Evolutionary conservation across 768 basidiomycete genomes (phyloP).

Genomic region (Mycena alexandri): DNA sequence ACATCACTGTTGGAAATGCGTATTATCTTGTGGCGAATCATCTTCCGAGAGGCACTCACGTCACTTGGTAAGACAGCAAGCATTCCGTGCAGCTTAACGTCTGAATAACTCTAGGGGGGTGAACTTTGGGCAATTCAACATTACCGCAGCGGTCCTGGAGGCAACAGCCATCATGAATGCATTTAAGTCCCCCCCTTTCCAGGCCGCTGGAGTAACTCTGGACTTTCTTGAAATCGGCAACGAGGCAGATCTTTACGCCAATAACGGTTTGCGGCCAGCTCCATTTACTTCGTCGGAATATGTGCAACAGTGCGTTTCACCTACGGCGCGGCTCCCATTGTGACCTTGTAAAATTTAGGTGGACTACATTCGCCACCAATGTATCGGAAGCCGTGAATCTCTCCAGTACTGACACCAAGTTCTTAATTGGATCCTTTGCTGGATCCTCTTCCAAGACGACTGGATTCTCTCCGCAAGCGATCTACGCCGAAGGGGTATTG

Average conservation of each 20-base stretch:
- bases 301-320: constrained; percentile 58
- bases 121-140: constrained; percentile 67
- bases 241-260: constrained; percentile 67
- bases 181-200: constrained; percentile 56
- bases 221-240: constrained; percentile 74
- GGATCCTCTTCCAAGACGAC: constrained; percentile 60
- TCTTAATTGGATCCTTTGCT: constrained; percentile 65
- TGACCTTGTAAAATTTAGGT: no score
- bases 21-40: constrained; percentile 66
- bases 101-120: constrained; percentile 55
- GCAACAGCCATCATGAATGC: constrained; percentile 61
- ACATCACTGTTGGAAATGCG: constrained; percentile 68
- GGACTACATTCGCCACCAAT: constrained; percentile 64
- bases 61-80: constrained; percentile 55
- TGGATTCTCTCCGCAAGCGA: constrained; percentile 73
- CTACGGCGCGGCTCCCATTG: not conserved
- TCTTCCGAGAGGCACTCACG: constrained; percentile 69
- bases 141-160: constrained; percentile 62
- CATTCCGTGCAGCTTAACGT: not conserved
- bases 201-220: constrained; percentile 56
- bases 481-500: constrained; percentile 67
- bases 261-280: constrained; percentile 56
- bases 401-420: constrained; percentile 49
- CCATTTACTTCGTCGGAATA: constrained; percentile 59
- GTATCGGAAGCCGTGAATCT: constrained; percentile 58